These are phyloP conservation scores for Cocos nucifera DNA, from an alignment of 176 grass and related monocot genomes.

Conservation along the genomic window DNA sequence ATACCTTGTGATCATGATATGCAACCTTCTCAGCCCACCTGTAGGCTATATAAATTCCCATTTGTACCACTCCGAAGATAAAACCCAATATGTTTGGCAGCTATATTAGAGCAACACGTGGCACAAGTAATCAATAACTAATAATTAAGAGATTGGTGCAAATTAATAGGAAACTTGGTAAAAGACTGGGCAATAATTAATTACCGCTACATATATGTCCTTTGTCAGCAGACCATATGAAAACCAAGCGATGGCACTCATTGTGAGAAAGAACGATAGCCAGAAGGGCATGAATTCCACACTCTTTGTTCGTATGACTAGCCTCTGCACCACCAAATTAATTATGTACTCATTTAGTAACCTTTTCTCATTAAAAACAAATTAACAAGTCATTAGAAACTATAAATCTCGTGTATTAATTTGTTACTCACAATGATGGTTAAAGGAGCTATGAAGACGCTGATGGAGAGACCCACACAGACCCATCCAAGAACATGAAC, in stretches of 20 bases:
- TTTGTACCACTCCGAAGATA: slow-evolving; percentile 55
- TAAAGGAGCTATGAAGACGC: slow-evolving; percentile 71
- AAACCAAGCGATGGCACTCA: slow-evolving; percentile 69
- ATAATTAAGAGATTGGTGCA: neutral
- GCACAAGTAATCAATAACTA: neutral
- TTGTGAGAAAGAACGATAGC: slow-evolving; percentile 65
- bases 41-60: slow-evolving; percentile 54
- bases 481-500: slow-evolving; percentile 57
- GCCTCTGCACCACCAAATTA: slow-evolving; percentile 25
- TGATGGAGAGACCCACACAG: slow-evolving; percentile 64
- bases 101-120: neutral
- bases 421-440: slow-evolving; percentile 51
- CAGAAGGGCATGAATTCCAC: slow-evolving; percentile 94
- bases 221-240: slow-evolving; percentile 61
- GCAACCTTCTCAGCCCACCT: slow-evolving; percentile 29
- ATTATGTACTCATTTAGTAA: too few relatives aligned
- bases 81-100: slow-evolving; percentile 70
- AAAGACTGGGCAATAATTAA: neutral
- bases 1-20: neutral
- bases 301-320: slow-evolving; percentile 60
- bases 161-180: neutral
- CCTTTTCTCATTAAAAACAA: too few relatives aligned
- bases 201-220: slow-evolving; percentile 73
- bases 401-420: too few relatives aligned
- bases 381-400: too few relatives aligned